Conservation (phyloP, 2,329 filamentous ascomycete species). For the Xylogone sp. region DNA sequence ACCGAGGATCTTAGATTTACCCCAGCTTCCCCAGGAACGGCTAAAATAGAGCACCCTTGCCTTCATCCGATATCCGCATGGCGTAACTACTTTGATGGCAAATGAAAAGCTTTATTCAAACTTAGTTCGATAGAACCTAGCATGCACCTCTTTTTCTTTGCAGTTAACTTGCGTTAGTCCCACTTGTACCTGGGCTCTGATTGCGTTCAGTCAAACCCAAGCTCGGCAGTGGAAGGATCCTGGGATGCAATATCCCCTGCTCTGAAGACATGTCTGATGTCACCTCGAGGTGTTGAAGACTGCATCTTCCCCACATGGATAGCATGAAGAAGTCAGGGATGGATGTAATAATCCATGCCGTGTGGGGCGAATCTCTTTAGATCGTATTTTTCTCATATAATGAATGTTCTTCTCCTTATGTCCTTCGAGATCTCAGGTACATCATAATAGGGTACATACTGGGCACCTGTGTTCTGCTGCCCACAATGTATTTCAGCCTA, state of each 20-base stretch:
- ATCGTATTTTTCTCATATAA: neutral
- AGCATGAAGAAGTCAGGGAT: neutral
- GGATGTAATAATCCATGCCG: neutral
- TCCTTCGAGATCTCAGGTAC: neutral
- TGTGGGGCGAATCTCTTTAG: neutral
- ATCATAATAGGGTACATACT: neutral
- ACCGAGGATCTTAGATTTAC: too few species aligned
- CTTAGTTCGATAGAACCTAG: neutral
- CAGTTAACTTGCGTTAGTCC: neutral
- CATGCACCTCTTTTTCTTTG: neutral
- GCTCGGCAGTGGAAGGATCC: neutral
- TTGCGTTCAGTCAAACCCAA: neutral
- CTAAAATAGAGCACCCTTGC: too few species aligned
- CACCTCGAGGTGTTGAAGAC: neutral
- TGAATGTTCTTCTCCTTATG: neutral
- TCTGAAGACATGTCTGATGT: too few species aligned
- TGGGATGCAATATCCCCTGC: neutral
- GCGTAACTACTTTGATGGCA: neutral
- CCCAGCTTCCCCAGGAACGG: too few species aligned
- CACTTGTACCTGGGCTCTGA: neutral
- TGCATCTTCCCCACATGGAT: neutral
- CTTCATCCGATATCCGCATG: too few species aligned
- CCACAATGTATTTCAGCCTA: neutral
- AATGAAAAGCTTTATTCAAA: neutral
- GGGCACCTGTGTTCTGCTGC: neutral